Base-by-base conservation (phyloP, 1,139 yeast genomes). In the Kodamaea derodonti region DNA sequence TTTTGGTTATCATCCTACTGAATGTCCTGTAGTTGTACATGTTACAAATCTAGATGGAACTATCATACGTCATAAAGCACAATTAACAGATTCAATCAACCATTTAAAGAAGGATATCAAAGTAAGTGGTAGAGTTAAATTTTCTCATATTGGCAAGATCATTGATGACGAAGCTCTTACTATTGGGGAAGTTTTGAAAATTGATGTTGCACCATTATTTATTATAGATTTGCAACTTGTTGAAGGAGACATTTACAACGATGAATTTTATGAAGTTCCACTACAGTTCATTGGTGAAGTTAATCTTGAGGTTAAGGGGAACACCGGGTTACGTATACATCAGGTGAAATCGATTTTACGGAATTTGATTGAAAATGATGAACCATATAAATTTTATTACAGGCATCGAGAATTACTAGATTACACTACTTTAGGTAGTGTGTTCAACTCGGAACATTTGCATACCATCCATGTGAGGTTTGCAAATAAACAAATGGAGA, bases 171-270 rank as follows among this genome's bases (percentile, higher is more conserved):
- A 54, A 17, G 31, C 39, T 3, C 12, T 31, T 17, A 39, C 36
- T 1, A 34, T 60, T 7, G 33, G 47, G 4, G 52, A 52, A 10
- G 40, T 56, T 0, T 34, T 64, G 10, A 35, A 39, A 14, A 40
- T 65, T 11, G 70, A 64, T 39, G 65, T 63, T 2, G 37, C 55
- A 1, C 71, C 70, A 2, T 38, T 47, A 14, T 38, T 35, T 24
- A 32, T 24, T 2, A 17, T 38, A 15, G 38, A 37, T 22, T 24
- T 37, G 17, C 33, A 35, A 24, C 20, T 37, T 7, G 20, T 31
- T 12, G 30, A 34, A 12, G 22, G 24, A 30, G 29, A 32, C 8
- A 14, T 32, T n/a, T 27, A 20, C 10, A 28, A 33, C n/a, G 23
- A 16, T 11, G 20, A 25, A 18, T 17, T 17, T 6, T 25, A n/a